Evolutionary conservation across 2,329 filamentous ascomycete genomes (phyloP).

Genomic region (Cladosporium sp.): DNA sequence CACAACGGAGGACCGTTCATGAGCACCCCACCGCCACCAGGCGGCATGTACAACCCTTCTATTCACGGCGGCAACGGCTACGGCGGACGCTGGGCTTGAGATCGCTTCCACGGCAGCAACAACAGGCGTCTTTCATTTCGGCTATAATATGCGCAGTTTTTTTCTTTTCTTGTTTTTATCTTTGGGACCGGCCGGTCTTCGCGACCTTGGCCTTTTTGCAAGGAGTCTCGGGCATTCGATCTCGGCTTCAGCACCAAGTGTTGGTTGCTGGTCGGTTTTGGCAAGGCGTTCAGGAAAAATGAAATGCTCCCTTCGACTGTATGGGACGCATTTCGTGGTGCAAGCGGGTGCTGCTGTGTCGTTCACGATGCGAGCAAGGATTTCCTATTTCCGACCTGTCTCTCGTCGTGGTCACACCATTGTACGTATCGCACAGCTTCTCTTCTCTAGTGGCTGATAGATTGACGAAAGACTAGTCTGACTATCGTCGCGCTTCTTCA

Average conservation of each 20-base stretch:
- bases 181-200: conserved; percentile 29
- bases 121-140: conserved; percentile 10
- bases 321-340: conserved; percentile 9
- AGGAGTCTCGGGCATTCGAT: conserved; percentile 31
- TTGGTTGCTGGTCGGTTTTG: conserved; percentile 32
- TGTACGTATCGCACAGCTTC: conserved; percentile 39
- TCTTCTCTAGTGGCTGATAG: conserved; percentile 38
- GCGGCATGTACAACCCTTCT: conserved; percentile 33
- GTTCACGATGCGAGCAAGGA: conserved; percentile 17
- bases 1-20: conserved; percentile 25
- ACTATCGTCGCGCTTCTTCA: conserved; percentile 27
- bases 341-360: conserved; percentile 11
- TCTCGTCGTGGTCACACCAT: conserved; percentile 31
- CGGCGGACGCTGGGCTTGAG: conserved; percentile 19
- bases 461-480: conserved; percentile 39
- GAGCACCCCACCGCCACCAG: conserved; percentile 20
- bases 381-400: conserved; percentile 26
- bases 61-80: conserved; percentile 37
- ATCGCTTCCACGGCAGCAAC: conserved; percentile 14
- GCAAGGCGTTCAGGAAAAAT: conserved; percentile 24
- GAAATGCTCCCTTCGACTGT: conserved; percentile 12
- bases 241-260: conserved; percentile 33
- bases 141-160: conserved; percentile 24
- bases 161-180: conserved; percentile 24
- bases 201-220: conserved; percentile 24